Percentiles rank a stretch among this genome's conserved stretches.
These are phyloP conservation scores for Deinandra increscens DNA, from an alignment of 129 eudicot species.

Conservation along the genomic window DNA sequence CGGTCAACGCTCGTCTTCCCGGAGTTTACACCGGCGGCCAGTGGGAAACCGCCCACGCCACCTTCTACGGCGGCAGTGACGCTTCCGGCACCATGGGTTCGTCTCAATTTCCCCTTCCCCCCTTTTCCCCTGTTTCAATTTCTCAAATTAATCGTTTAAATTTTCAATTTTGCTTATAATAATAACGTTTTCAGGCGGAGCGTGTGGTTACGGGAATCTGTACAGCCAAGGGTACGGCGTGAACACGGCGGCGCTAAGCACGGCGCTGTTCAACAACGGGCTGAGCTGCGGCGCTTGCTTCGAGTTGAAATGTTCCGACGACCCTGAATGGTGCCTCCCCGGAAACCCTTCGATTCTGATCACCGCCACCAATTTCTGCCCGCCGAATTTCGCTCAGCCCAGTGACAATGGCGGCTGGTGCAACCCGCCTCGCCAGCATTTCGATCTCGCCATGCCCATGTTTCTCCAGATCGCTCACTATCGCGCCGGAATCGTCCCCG, in stretches of 20 bases:
- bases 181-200: constrained; percentile 55
- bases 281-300: constrained; percentile 60
- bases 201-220: constrained; percentile 63
- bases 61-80: constrained; percentile 53
- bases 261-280: constrained; percentile 60
- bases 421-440: constrained; percentile 64
- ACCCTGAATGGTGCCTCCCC: constrained; percentile 58
- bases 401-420: constrained; percentile 71
- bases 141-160: too few relatives aligned
- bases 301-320: constrained; percentile 52
- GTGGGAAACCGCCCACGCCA: constrained; percentile 52
- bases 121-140: too few relatives aligned
- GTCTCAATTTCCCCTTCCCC: neutral
- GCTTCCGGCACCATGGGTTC: constrained; percentile 61
- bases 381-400: constrained; percentile 55
- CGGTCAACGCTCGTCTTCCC: constrained; percentile 32
- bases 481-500: constrained; percentile 63
- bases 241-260: constrained; percentile 65
- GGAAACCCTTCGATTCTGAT: constrained; percentile 58
- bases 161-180: too few relatives aligned
- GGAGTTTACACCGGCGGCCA: constrained; percentile 42
- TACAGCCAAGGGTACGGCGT: constrained; percentile 72
- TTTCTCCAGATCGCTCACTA: constrained; percentile 56
- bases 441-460: constrained; percentile 71
- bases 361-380: constrained; percentile 70